phyloP scores from a whole-genome alignment of 2,329 filamentous ascomycete species.

The Paecilomyces dactylethromorphus region DNA sequence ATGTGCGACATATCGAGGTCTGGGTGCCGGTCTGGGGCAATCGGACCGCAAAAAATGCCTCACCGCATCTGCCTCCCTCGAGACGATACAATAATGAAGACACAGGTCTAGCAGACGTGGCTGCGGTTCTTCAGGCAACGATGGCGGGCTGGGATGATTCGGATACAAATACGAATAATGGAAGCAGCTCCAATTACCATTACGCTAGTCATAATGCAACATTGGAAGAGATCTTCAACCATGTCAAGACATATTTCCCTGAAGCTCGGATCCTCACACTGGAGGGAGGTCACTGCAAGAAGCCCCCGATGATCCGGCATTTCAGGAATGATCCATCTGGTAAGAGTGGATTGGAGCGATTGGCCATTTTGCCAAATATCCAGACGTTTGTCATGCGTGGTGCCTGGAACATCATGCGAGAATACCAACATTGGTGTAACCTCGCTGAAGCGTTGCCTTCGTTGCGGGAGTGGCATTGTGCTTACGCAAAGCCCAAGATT shows the following conservation, averaged over 20 bases:
- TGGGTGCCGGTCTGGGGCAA: conserved; percentile 69
- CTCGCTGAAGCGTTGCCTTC: conserved; percentile 60
- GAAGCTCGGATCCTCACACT: conserved; percentile 61
- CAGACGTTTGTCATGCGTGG: conserved; percentile 65
- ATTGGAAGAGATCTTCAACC: conserved; percentile 62
- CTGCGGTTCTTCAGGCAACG: conserved; percentile 15
- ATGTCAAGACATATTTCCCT: conserved; percentile 54
- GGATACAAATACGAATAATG: conserved; percentile 12
- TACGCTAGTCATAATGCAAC: conserved; percentile 56
- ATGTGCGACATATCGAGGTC: conserved; percentile 67
- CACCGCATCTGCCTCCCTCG: conserved; percentile 24
- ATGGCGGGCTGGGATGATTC: conserved; percentile 19
- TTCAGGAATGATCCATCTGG: conserved; percentile 38
- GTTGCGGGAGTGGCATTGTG: conserved; percentile 49
- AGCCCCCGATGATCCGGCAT: conserved; percentile 61
- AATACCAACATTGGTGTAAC: conserved; percentile 55
- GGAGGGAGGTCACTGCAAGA: conserved; percentile 71
- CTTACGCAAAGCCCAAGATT: conserved; percentile 63
- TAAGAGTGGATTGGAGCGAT: conserved; percentile 21
- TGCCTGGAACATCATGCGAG: conserved; percentile 69
- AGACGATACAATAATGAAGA: conserved; percentile 19
- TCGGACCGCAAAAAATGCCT: conserved; percentile 45
- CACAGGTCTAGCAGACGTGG: conserved; percentile 13
- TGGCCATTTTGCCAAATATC: conserved; percentile 50
- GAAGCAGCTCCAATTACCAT: conserved; percentile 23